Conservation (phyloP, 805 yeast genomes). For the Kazachstania psychrophila region DNA sequence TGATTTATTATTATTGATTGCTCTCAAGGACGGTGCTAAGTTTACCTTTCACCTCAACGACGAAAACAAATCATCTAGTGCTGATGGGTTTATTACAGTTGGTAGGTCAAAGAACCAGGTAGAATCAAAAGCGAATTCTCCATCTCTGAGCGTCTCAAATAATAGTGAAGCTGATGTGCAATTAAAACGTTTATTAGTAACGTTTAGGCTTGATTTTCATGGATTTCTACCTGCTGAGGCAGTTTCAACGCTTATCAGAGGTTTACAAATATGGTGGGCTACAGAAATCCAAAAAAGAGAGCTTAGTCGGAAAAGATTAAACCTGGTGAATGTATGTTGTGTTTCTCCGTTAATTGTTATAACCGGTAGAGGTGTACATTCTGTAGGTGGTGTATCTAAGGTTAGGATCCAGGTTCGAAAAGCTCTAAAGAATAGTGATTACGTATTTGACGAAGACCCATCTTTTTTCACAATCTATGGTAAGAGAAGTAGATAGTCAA, state of each 20-base stretch:
- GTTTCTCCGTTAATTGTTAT: constrained; percentile 40
- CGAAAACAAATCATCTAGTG: not conserved
- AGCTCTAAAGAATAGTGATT: constrained; percentile 32
- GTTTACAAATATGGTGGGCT: constrained; percentile 53
- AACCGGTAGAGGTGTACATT: constrained; percentile 68
- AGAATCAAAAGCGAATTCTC: too few species aligned
- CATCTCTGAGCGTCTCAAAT: too few species aligned
- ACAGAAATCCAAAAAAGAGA: constrained; percentile 41
- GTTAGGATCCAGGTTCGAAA: constrained; percentile 37
- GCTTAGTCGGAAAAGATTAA: constrained; percentile 30
- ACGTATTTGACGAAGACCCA: constrained; percentile 38
- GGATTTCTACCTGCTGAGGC: constrained; percentile 43
- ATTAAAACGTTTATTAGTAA: constrained; percentile 13
- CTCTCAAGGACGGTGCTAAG: not conserved
- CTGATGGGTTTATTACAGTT: not conserved
- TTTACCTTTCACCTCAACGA: constrained; percentile 1
- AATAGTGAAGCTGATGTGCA: too few species aligned
- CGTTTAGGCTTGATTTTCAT: constrained; percentile 46
- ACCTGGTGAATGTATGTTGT: constrained; percentile 32
- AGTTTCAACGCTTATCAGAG: constrained; percentile 27
- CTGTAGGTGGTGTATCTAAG: constrained; percentile 45
- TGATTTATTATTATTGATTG: constrained; percentile 1
- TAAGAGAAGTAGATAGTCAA: constrained; percentile 11
- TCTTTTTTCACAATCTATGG: constrained; percentile 41
- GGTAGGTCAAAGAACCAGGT: too few species aligned